Conservation (phyloP, 805 yeast genomes). For the Starmerella sp. region DNA sequence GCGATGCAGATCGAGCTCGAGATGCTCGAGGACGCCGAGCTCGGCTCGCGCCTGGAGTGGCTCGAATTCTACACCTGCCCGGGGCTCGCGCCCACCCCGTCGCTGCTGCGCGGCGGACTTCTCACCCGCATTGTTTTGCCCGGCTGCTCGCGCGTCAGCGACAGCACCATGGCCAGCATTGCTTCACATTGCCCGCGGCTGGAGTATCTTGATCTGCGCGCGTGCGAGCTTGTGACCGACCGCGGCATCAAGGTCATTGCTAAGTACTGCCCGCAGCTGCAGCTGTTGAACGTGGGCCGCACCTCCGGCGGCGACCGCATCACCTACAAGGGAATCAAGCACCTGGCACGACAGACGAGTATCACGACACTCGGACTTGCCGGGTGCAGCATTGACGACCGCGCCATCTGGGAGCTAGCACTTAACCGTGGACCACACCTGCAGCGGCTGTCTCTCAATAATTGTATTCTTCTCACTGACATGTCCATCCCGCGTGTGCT, state of each 20-base stretch:
- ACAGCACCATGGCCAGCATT: slow-evolving; percentile 43
- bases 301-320: slow-evolving; percentile 55
- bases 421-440: slow-evolving; percentile 39
- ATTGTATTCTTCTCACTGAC: slow-evolving; percentile 51
- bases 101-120: slow-evolving; percentile 35
- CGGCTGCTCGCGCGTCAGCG: slow-evolving; percentile 55
- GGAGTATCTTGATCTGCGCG: slow-evolving; percentile 62
- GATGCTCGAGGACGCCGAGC: slow-evolving; percentile 32
- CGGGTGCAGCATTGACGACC: slow-evolving; percentile 73
- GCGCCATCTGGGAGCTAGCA: slow-evolving; percentile 71
- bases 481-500: slow-evolving; percentile 44
- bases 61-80: slow-evolving; percentile 81
- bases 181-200: slow-evolving; percentile 48
- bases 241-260: slow-evolving; percentile 62
- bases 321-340: slow-evolving; percentile 56
- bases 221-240: slow-evolving; percentile 71
- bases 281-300: slow-evolving; percentile 67
- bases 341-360: slow-evolving; percentile 45
- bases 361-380: slow-evolving; percentile 74
- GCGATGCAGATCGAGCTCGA: slow-evolving; percentile 47
- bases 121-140: slow-evolving; percentile 49
- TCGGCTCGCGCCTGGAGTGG: slow-evolving; percentile 46
- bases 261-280: slow-evolving; percentile 44
- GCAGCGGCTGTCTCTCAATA: slow-evolving; percentile 62
- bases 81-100: slow-evolving; percentile 43